Conservation (phyloP, 176 grass and related monocot species). For the Zoysia pacifica region DNA sequence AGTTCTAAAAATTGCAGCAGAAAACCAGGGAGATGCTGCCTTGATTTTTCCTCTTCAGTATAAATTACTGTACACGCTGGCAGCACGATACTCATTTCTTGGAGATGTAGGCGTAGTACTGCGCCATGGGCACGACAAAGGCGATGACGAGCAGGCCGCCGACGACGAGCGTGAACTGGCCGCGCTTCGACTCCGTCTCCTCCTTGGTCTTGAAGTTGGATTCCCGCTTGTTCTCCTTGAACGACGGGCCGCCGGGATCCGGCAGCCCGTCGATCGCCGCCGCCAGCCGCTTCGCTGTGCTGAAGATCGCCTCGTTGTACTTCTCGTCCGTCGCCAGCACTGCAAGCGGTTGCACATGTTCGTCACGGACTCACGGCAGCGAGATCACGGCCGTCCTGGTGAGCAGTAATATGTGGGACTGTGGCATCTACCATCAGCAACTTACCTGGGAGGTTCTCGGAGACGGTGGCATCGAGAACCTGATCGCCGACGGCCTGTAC, state of each 20-base stretch:
- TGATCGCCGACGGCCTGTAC: constrained; percentile 79
- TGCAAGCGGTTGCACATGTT: constrained; percentile 11
- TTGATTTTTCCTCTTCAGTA: not conserved
- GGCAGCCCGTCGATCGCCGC: constrained; percentile 83
- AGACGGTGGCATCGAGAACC: constrained; percentile 78
- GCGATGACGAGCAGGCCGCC: constrained; percentile 93
- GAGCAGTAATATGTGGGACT: not conserved
- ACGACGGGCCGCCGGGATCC: constrained; percentile 80
- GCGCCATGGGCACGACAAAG: constrained; percentile 98
- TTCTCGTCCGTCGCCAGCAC: constrained; percentile 96
- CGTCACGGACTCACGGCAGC: not conserved
- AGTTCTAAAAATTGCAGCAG: constrained; percentile 36
- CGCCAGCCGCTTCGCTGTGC: constrained; percentile 65
- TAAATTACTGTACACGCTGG: constrained; percentile 45
- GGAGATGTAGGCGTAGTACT: constrained; percentile 97
- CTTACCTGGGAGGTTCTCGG: constrained; percentile 89
- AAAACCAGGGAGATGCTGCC: not conserved
- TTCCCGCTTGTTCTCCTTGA: constrained; percentile 93
- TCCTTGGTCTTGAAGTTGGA: constrained; percentile 89
- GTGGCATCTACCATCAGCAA: not conserved
- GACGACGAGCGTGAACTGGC: constrained; percentile 94
- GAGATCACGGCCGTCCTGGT: not conserved
- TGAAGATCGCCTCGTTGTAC: constrained; percentile 90
- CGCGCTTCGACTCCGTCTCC: constrained; percentile 95
- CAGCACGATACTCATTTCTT: constrained; percentile 62